A percentile compares a stretch with the other conserved stretches of the same genome.
Conservation (phyloP, 2,329 filamentous ascomycete genomes). For the Colletotrichum liriopes region DNA sequence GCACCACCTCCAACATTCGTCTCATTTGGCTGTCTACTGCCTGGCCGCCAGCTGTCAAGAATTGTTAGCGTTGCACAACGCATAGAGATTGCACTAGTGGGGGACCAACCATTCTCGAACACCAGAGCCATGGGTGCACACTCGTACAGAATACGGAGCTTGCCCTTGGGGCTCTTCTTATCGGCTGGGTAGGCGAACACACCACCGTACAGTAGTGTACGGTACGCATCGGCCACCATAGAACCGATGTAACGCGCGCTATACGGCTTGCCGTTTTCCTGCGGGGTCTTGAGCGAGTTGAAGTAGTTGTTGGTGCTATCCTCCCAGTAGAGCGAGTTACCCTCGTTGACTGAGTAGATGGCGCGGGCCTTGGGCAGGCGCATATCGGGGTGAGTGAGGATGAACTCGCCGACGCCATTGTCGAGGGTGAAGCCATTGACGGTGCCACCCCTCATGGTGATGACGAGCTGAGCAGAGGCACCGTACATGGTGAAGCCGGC, state of each 20-base stretch:
- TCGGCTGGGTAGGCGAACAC: slow-evolving; percentile 98
- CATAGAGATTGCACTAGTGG: background rate
- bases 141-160: slow-evolving; percentile 97
- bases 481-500: slow-evolving; percentile 99
- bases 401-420: slow-evolving; percentile 97
- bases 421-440: slow-evolving; percentile 99
- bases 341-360: slow-evolving; percentile 99
- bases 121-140: slow-evolving; percentile 99
- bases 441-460: slow-evolving; percentile 92
- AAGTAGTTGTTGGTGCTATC: slow-evolving; percentile 91
- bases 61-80: slow-evolving; percentile 11
- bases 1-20: slow-evolving; percentile 90
- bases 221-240: slow-evolving; percentile 99
- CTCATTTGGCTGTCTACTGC: slow-evolving; percentile 93
- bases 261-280: slow-evolving; percentile 87
- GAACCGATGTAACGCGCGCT: slow-evolving; percentile 94
- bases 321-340: slow-evolving; percentile 97
- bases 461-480: slow-evolving; percentile 94
- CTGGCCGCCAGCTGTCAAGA: slow-evolving; percentile 83
- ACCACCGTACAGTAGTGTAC: slow-evolving; percentile 94
- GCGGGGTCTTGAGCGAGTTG: slow-evolving; percentile 87
- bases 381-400: slow-evolving; percentile 97
- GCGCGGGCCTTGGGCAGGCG: slow-evolving; percentile 82
- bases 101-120: slow-evolving; percentile 90
- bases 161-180: slow-evolving; percentile 98